These are phyloP conservation scores for Schizosaccharomyces lindneri DNA, from an alignment of 805 yeast species.

Conservation along the genomic window DNA sequence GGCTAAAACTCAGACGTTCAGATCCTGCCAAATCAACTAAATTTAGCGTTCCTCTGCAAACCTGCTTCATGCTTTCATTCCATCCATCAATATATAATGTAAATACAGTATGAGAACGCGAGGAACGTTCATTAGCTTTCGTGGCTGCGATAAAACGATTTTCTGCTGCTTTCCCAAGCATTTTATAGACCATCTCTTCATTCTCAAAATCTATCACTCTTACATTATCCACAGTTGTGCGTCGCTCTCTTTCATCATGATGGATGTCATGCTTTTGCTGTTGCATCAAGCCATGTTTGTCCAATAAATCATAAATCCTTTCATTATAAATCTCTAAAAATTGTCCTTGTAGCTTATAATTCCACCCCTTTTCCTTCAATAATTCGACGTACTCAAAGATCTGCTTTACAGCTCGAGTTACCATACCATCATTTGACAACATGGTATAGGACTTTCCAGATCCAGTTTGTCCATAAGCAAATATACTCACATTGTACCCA, in stretches of 20 bases:
- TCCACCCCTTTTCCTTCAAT: slow-evolving; percentile 34
- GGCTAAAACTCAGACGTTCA: slow-evolving; percentile 54
- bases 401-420: slow-evolving; percentile 46
- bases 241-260: slow-evolving; percentile 36
- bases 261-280: slow-evolving; percentile 36
- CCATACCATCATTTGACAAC: slow-evolving; percentile 54
- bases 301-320: slow-evolving; percentile 43
- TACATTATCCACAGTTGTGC: slow-evolving; percentile 38
- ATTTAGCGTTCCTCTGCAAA: slow-evolving; percentile 40
- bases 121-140: slow-evolving; percentile 54
- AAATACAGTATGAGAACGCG: slow-evolving; percentile 76
- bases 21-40: slow-evolving; percentile 86
- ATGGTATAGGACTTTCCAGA: slow-evolving; percentile 87
- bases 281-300: slow-evolving; percentile 8
- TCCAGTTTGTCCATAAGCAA: slow-evolving; percentile 94
- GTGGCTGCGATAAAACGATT: slow-evolving; percentile 66
- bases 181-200: slow-evolving; percentile 22
- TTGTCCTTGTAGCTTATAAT: slow-evolving; percentile 37
- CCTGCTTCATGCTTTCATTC: slow-evolving; percentile 25
- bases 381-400: slow-evolving; percentile 34
- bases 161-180: slow-evolving; percentile 30
- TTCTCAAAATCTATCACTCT: slow-evolving; percentile 23
- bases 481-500: slow-evolving; percentile 77
- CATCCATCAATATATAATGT: slow-evolving; percentile 35
- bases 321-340: slow-evolving; percentile 83